phyloP scores from a whole-genome alignment of 2,329 filamentous ascomycete genomes.

The Beauveria australis region DNA sequence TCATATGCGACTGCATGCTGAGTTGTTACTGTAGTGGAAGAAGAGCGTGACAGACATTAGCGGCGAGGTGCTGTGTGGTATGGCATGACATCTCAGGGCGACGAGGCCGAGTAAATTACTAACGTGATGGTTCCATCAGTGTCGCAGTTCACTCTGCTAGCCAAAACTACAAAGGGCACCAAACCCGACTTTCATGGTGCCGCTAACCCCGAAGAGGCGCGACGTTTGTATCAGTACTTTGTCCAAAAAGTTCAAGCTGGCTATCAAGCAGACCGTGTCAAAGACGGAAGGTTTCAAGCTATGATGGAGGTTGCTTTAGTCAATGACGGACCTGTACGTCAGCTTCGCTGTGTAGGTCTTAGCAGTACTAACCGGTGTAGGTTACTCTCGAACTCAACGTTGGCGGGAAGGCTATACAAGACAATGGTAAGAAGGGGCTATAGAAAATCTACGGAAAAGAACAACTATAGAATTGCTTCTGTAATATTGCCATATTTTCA shows the following conservation, averaged over 20 bases:
- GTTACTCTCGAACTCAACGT: conserved; percentile 8
- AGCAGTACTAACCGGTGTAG: not conserved
- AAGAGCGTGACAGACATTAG: conserved; percentile 77
- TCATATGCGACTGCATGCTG: conserved; percentile 9
- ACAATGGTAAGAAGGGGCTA: not conserved
- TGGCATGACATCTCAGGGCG: conserved; percentile 1
- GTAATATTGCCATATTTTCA: not conserved
- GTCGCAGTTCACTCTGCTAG: conserved; percentile 92
- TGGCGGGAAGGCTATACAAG: not conserved
- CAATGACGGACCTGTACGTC: conserved; percentile 66
- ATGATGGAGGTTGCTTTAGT: conserved; percentile 97
- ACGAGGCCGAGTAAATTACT: not conserved
- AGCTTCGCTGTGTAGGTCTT: no score
- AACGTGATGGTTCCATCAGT: conserved; percentile 43
- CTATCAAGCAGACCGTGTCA: conserved; percentile 68
- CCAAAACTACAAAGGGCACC: conserved; percentile 87
- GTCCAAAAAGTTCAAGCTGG: conserved; percentile 63
- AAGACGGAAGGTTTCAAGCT: conserved; percentile 94
- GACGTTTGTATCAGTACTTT: conserved; percentile 76
- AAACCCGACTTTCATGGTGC: conserved; percentile 94
- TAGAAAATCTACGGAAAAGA: no score
- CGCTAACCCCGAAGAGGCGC: conserved; percentile 68
- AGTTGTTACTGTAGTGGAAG: conserved; percentile 62
- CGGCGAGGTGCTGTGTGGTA: conserved; percentile 92
- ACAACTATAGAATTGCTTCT: not conserved